Conservation (phyloP, 805 yeast species). For the Metschnikowia anglica region DNA sequence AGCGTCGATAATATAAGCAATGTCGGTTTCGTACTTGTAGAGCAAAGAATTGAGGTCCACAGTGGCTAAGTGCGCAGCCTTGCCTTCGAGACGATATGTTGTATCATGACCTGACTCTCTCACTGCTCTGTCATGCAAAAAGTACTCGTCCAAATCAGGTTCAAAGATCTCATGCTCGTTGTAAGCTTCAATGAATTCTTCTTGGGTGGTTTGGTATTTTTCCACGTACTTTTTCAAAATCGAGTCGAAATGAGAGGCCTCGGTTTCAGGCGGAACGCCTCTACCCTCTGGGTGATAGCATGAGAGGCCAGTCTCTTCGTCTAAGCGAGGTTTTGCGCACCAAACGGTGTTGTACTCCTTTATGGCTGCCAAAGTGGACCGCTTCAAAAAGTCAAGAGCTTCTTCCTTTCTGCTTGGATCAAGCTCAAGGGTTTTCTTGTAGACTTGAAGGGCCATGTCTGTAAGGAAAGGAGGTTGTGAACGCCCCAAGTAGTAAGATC, state of each 20-base stretch:
- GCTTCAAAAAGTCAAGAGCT: constrained; percentile 58
- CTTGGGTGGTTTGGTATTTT: constrained; percentile 57
- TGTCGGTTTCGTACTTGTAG: constrained; percentile 88
- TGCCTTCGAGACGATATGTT: constrained; percentile 82
- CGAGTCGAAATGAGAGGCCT: constrained; percentile 78
- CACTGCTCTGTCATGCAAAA: constrained; percentile 89
- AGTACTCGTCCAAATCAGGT: constrained; percentile 84
- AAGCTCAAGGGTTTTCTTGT: constrained; percentile 52
- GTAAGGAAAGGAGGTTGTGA: constrained; percentile 97
- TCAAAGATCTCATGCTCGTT: constrained; percentile 65
- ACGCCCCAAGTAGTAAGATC: constrained; percentile 85
- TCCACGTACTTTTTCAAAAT: constrained; percentile 66
- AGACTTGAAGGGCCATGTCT: constrained; percentile 80
- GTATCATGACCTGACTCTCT: constrained; percentile 98
- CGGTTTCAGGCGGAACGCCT: constrained; percentile 98
- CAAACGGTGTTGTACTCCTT: constrained; percentile 83
- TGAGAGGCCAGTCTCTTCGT: constrained; percentile 72
- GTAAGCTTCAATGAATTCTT: constrained; percentile 63
- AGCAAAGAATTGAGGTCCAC: constrained; percentile 83
- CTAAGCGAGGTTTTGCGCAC: constrained; percentile 73
- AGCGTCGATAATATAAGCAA: constrained; percentile 59
- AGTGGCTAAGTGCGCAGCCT: constrained; percentile 86
- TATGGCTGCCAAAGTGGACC: constrained; percentile 76
- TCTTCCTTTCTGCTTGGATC: constrained; percentile 19
- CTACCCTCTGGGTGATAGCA: constrained; percentile 86